Base-by-base conservation (phyloP, 805 yeast species). In the Teunomyces gatunensis region DNA sequence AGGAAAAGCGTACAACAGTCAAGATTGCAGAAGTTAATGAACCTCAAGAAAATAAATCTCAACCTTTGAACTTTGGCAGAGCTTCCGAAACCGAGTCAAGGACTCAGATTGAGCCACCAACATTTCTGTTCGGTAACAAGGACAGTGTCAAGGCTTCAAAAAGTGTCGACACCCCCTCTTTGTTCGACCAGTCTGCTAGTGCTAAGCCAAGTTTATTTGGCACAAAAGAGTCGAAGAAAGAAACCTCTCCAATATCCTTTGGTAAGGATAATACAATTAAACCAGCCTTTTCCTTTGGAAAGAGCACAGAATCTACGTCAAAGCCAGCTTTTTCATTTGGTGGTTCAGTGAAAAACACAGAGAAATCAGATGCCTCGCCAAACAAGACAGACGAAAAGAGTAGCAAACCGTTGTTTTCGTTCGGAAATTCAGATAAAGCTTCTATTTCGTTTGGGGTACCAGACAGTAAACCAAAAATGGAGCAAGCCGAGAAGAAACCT, bases 381-480 rank as follows among this genome's bases (percentile, higher is more conserved):
- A 12, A 37, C 20, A 43, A 43, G 28, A 29, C 34, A 18, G 12
- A 15, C 3, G 35, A 36, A 36, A 40, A 23, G 6, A 11, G 33
- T 13, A 32, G 29, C 9, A 41, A 41, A 13, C 57, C 59, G 10
- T 20, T 30, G n/a, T 53, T 59, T 46, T 52, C 54, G 6, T 59
- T 61, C 45, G 65, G 63, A 2, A 39, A 39, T 30, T 10, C 37
- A n/a, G 37, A 29, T 10, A 43, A 42, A 15, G 36, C 46, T 11
- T 18, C 40, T 17, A 55, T 59, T 3, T 18, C 48, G 17, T 55
- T 60, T 40, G 52, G 34, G 7, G 17, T 61, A 1, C 61, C 60
- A 18, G 20, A 18, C 4, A 2, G 4, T 4, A 18, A 18, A 18
- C 20, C 2, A 18, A 18, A 18, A 18, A 18, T 3, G 3, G 20